Evolutionary conservation across 345 rosid genomes (phyloP).

Genomic region (Gossypium sturtianum): DNA sequence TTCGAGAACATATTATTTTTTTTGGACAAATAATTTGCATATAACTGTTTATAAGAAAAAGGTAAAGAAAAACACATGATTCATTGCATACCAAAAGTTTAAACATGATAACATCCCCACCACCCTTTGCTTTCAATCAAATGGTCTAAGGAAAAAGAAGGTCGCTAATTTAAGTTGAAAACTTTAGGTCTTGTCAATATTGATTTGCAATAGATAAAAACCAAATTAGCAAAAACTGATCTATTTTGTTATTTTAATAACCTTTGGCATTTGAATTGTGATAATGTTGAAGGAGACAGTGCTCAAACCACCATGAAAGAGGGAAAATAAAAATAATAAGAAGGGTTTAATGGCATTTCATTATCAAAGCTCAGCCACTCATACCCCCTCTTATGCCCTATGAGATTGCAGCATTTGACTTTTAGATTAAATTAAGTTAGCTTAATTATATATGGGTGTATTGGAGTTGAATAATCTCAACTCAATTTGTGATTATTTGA

Average conservation of each 20-base stretch:
- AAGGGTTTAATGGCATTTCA: neutral
- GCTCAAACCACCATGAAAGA: constrained; percentile 16
- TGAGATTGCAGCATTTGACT: constrained; percentile 19
- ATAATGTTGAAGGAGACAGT: neutral
- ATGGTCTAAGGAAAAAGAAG: neutral
- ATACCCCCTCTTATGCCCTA: neutral
- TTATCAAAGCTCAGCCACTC: constrained; percentile 11
- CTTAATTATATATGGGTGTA: neutral
- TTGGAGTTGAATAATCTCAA: constrained; percentile 9
- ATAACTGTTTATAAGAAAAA: no score
- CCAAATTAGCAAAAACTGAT: no score
- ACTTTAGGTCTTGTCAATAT: neutral
- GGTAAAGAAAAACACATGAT: constrained; percentile 13
- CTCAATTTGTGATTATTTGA: neutral
- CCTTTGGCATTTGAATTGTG: neutral
- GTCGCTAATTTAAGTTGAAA: neutral
- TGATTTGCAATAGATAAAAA: no score
- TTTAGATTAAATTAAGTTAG: neutral
- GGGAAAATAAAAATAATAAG: neutral
- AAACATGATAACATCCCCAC: constrained; percentile 10
- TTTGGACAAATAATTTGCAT: no score
- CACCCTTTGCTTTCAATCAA: neutral
- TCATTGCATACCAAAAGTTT: constrained; percentile 4
- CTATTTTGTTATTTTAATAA: no score
- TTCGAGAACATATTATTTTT: no score